Percentiles rank a stretch among this genome's conserved stretches.
Conservation (phyloP, 352 stramenopile genomes). For the Pythium sp. region DNA sequence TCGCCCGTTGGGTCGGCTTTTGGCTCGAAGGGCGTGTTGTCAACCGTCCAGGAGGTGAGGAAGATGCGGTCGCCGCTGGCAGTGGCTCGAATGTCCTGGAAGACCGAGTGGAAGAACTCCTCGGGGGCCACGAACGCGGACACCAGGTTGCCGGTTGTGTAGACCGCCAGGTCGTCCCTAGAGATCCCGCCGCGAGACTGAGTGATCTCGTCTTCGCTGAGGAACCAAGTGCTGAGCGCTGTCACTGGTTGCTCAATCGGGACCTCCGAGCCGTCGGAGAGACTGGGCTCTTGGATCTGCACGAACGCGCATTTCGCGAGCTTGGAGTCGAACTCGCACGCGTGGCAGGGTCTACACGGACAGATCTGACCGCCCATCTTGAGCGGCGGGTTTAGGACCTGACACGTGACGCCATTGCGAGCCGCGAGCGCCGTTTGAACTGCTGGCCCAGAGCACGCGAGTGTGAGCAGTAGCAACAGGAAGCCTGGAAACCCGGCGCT, state of each 20-base stretch:
- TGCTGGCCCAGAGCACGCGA: neutral
- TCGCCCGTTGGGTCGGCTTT: conserved; percentile 1
- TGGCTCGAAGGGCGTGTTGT: conserved; percentile 15
- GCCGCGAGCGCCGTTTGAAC: too few species aligned
- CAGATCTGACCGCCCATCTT: conserved; percentile 24
- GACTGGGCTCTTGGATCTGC: conserved; percentile 7
- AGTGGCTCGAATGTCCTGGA: conserved; percentile 24
- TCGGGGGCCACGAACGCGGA: conserved; percentile 22
- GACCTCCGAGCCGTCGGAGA: conserved; percentile 22
- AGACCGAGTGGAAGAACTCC: conserved; percentile 26
- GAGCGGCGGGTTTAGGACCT: conserved; percentile 10
- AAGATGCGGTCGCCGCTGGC: conserved; percentile 21
- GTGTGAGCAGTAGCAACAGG: neutral
- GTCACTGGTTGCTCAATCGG: conserved; percentile 21
- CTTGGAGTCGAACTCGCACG: conserved; percentile 25
- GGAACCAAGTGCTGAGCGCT: conserved; percentile 23
- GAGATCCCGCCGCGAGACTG: conserved; percentile 20
- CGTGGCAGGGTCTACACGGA: conserved; percentile 34
- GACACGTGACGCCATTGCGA: conserved; percentile 10
- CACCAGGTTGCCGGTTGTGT: conserved; percentile 18
- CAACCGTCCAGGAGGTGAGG: conserved; percentile 14
- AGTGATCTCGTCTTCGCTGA: conserved; percentile 29
- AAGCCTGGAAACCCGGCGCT: neutral
- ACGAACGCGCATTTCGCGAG: conserved; percentile 22
- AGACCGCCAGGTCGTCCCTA: conserved; percentile 18